Conservation (phyloP, 495 filamentous ascomycete species). For the Xylaria curta region DNA sequence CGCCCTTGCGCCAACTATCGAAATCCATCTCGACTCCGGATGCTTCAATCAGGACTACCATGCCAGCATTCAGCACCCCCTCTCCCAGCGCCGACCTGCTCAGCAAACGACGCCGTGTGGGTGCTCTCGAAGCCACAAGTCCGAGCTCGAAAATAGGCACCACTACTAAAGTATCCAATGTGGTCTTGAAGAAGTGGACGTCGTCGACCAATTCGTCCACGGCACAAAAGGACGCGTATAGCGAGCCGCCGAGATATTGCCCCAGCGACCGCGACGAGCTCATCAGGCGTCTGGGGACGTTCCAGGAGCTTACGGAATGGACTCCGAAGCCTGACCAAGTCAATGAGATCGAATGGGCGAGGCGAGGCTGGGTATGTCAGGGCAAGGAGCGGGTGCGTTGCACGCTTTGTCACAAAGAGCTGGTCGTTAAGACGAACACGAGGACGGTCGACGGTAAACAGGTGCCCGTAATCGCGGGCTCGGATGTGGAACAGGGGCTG, state of each 20-base stretch:
- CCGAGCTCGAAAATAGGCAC: conserved; percentile 30
- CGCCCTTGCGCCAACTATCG: conserved; percentile 32
- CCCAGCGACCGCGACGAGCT: conserved; percentile 87
- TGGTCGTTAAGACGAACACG: conserved; percentile 79
- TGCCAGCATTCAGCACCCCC: conserved; percentile 29
- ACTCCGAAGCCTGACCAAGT: conserved; percentile 78
- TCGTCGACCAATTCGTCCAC: conserved; percentile 23
- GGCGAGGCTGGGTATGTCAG: conserved; percentile 87
- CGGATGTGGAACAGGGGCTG: conserved; percentile 67
- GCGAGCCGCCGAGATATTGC: conserved; percentile 66
- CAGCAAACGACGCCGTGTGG: conserved; percentile 56
- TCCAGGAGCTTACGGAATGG: conserved; percentile 90
- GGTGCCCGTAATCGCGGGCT: conserved; percentile 55
- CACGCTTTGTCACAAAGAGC: conserved; percentile 78
- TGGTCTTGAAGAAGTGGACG: conserved; percentile 52
- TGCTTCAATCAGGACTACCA: conserved; percentile 36
- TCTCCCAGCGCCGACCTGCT: conserved; percentile 41
- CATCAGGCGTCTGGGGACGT: conserved; percentile 81
- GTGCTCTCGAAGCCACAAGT: conserved; percentile 34
- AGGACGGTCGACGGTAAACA: conserved; percentile 70
- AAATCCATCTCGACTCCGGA: conserved; percentile 31
- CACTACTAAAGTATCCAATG: conserved; percentile 46
- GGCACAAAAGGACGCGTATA: conserved; percentile 30
- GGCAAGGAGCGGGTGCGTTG: conserved; percentile 84
- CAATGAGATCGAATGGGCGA: conserved; percentile 94